Evolutionary conservation across 257 asterid genomes (phyloP).

Genomic region (Scutellaria barbata): DNA sequence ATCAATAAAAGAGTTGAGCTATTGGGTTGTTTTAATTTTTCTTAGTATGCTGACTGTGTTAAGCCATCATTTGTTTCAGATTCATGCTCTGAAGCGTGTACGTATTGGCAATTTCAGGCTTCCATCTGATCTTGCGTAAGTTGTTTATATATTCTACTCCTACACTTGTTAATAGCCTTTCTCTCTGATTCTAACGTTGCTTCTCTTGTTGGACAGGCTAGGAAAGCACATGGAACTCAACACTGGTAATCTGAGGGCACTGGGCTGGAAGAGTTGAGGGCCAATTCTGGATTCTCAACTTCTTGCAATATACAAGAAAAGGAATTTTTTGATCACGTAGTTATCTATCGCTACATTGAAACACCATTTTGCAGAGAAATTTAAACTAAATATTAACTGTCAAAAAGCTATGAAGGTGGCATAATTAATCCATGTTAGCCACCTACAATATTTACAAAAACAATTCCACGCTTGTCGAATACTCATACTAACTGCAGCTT

Average conservation of each 20-base stretch:
- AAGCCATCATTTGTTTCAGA: slow-evolving; percentile 52
- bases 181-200: too few species aligned
- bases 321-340: too few species aligned
- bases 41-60: slow-evolving; percentile 5
- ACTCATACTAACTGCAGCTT: background rate
- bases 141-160: slow-evolving; percentile 8
- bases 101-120: slow-evolving; percentile 95
- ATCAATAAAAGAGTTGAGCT: background rate
- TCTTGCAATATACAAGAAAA: too few species aligned
- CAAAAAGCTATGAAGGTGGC: background rate
- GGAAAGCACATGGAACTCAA: slow-evolving; percentile 77
- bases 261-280: slow-evolving; percentile 65
- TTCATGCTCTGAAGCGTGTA: slow-evolving; percentile 86
- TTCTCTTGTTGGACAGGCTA: slow-evolving; percentile 74
- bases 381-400: too few species aligned
- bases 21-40: background rate
- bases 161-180: background rate
- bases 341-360: too few species aligned
- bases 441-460: background rate
- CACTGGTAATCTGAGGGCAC: slow-evolving; percentile 61
- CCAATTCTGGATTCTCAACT: background rate
- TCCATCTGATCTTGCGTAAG: slow-evolving; percentile 92
- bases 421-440: background rate
- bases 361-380: too few species aligned
- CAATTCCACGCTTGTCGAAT: background rate